phyloP scores from a whole-genome alignment of 352 stramenopile species.

The Phytophthora litchii region DNA sequence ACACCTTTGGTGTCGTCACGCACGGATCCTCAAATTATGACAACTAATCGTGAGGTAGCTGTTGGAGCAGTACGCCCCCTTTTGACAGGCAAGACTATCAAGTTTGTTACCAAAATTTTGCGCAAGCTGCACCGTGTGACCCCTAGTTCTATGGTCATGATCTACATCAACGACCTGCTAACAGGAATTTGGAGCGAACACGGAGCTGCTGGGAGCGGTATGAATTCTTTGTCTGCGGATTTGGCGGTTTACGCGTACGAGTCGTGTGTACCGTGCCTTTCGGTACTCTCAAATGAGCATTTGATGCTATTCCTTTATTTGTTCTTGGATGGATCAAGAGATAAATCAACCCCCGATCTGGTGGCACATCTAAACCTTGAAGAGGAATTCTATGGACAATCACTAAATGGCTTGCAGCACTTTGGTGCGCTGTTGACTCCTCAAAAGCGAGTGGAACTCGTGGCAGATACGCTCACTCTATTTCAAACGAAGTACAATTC shows the following conservation, averaged over 20 bases:
- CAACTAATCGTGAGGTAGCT: slow-evolving; percentile 32
- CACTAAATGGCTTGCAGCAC: slow-evolving; percentile 31
- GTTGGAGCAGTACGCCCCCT: slow-evolving; percentile 55
- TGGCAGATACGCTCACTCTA: slow-evolving; percentile 46
- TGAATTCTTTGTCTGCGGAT: slow-evolving; percentile 34
- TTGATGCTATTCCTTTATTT: slow-evolving; percentile 60
- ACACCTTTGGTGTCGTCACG: slow-evolving; percentile 23
- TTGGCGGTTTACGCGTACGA: slow-evolving; percentile 75
- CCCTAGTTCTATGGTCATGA: slow-evolving; percentile 66
- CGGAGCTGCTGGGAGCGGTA: slow-evolving; percentile 8
- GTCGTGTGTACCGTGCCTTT: slow-evolving; percentile 64
- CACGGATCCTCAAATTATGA: slow-evolving; percentile 17
- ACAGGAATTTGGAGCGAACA: slow-evolving; percentile 54
- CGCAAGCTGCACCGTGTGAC: slow-evolving; percentile 69
- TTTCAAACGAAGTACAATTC: slow-evolving; percentile 55
- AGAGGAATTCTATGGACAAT: slow-evolving; percentile 66
- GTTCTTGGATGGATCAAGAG: slow-evolving; percentile 45
- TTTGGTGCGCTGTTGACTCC: slow-evolving; percentile 48
- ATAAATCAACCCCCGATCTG: slow-evolving; percentile 18
- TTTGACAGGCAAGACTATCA: slow-evolving; percentile 66
- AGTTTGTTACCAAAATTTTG: slow-evolving; percentile 76
- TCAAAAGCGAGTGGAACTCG: slow-evolving; percentile 59
- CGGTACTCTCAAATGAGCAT: slow-evolving; percentile 69
- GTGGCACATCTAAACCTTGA: slow-evolving; percentile 28
- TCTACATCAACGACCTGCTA: slow-evolving; percentile 65